Evolutionary conservation across 2,329 filamentous ascomycete genomes (phyloP).

Genomic region (Pseudofabraea citricarpa): DNA sequence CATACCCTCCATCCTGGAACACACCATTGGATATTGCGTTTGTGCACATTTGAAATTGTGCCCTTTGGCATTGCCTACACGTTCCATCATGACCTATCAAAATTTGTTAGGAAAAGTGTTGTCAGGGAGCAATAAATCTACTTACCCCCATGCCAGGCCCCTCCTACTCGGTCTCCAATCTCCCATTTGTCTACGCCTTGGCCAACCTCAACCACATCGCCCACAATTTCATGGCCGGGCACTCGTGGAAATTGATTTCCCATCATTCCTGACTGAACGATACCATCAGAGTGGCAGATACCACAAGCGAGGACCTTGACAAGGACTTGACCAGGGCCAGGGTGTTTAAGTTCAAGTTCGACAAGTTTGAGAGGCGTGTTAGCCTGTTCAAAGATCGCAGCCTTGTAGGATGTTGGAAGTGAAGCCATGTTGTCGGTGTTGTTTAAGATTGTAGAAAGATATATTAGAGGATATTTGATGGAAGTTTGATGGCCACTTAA

Average conservation of each 20-base stretch:
- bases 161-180: slow-evolving; percentile 63
- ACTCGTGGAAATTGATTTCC: slow-evolving; percentile 54
- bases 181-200: slow-evolving; percentile 51
- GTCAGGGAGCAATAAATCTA: no score
- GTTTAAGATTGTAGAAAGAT: no score
- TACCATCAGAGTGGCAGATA: slow-evolving; percentile 49
- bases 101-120: no score
- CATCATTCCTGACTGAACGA: slow-evolving; percentile 41
- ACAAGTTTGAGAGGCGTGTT: no score
- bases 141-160: slow-evolving; percentile 63
- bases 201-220: slow-evolving; percentile 58
- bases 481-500: neutral
- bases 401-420: no score
- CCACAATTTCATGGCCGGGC: slow-evolving; percentile 69
- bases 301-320: slow-evolving; percentile 70
- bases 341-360: no score
- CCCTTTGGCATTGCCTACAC: slow-evolving; percentile 60
- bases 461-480: neutral
- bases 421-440: no score
- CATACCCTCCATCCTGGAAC: slow-evolving; percentile 61
- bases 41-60: slow-evolving; percentile 65
- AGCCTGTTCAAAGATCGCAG: no score
- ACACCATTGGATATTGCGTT: slow-evolving; percentile 61
- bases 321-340: slow-evolving; percentile 54
- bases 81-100: slow-evolving; percentile 52